phyloP scores from a whole-genome alignment of 2,329 filamentous ascomycete genomes.

The Penicillium digitatum region DNA sequence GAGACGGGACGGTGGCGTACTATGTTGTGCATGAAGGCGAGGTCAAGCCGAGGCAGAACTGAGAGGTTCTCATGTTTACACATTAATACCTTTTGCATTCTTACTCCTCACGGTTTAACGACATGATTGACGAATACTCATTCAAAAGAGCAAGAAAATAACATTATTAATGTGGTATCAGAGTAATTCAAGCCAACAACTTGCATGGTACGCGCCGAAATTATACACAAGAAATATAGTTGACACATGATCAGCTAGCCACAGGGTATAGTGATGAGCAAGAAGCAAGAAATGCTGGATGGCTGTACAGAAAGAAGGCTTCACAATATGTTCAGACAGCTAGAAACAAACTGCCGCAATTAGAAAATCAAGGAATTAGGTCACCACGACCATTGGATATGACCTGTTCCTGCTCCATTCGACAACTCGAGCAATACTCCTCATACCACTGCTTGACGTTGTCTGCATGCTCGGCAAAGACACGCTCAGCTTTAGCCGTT shows the following conservation, averaged over 20 bases:
- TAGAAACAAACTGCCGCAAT: not conserved
- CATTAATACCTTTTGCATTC: constrained; percentile 2
- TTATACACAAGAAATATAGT: constrained; percentile 13
- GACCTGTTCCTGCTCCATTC: constrained; percentile 39
- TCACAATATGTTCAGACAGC: not conserved
- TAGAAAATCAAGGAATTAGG: constrained; percentile 18
- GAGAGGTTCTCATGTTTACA: constrained; percentile 5
- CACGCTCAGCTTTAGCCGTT: constrained; percentile 24
- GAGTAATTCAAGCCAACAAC: not conserved
- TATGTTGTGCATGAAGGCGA: constrained; percentile 63
- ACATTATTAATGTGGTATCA: constrained; percentile 2
- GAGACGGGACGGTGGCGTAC: constrained; percentile 62
- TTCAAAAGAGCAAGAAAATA: constrained; percentile 1
- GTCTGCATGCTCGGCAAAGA: constrained; percentile 37
- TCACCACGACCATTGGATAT: constrained; percentile 20
- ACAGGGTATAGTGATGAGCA: constrained; percentile 31
- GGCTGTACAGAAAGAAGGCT: constrained; percentile 4
- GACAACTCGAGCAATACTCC: constrained; percentile 61
- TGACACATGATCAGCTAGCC: constrained; percentile 6
- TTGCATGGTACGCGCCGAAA: constrained; percentile 8
- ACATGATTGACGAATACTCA: constrained; percentile 19
- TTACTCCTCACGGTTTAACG: not conserved
- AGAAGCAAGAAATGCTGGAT: constrained; percentile 11
- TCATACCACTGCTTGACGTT: constrained; percentile 55
- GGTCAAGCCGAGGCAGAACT: constrained; percentile 63